These are phyloP conservation scores for Citropsis articulata DNA, from an alignment of 345 rosid genomes.

Conservation along the genomic window DNA sequence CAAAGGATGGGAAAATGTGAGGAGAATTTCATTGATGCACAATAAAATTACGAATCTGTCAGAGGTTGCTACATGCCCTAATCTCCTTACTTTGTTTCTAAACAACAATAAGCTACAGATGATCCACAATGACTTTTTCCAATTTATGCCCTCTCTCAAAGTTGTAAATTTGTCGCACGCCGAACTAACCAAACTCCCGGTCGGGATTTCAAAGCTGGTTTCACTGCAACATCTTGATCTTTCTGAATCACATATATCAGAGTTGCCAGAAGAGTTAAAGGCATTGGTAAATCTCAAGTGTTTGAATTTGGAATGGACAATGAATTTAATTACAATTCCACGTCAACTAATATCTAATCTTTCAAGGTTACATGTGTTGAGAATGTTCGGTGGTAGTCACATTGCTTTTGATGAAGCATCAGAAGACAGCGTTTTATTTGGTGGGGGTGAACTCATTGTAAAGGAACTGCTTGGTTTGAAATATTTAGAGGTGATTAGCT, in stretches of 20 bases:
- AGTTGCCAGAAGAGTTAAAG: too few relatives aligned
- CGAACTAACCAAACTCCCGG: conserved; percentile 18
- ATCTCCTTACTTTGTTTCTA: conserved; percentile 6
- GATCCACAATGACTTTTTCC: conserved; percentile 18
- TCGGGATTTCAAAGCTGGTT: conserved; percentile 13
- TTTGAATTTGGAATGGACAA: too few relatives aligned
- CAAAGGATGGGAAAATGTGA: neutral
- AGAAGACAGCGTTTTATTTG: neutral
- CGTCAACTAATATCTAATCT: too few relatives aligned
- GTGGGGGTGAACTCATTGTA: neutral
- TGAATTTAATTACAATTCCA: too few relatives aligned
- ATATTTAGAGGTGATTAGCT: neutral
- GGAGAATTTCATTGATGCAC: neutral
- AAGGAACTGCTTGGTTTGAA: conserved; percentile 9
- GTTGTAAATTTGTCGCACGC: conserved; percentile 29
- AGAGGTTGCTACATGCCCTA: neutral
- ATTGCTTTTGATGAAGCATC: too few relatives aligned
- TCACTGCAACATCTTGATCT: too few relatives aligned
- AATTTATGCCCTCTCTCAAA: conserved; percentile 19
- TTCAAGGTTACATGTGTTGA: too few relatives aligned
- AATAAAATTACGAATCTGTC: neutral
- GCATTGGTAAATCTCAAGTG: too few relatives aligned
- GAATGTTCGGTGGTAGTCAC: neutral
- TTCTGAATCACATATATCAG: rapidly evolving
- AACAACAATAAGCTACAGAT: neutral